phyloP scores from a whole-genome alignment of 2,329 filamentous ascomycete genomes.

The Tolypocladium pustulatum region DNA sequence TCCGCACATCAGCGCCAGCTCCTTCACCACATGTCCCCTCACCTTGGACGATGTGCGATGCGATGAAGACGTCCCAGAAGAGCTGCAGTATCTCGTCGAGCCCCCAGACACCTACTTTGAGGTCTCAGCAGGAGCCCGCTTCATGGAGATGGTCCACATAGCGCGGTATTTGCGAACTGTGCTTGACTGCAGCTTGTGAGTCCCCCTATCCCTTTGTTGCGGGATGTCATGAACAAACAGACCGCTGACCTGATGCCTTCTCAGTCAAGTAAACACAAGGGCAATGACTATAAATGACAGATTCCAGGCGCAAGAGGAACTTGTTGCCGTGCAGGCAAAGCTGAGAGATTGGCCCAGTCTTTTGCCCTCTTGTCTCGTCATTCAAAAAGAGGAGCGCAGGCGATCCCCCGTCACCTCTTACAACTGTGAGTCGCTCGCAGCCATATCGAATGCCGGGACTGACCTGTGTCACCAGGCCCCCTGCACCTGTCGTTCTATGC shows the following conservation, averaged over 20 bases:
- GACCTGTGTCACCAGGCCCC: slow-evolving; percentile 15
- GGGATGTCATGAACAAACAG: too few relatives aligned
- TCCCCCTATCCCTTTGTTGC: neutral
- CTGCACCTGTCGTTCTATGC: slow-evolving; percentile 32
- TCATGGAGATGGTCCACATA: slow-evolving; percentile 22
- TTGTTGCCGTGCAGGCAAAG: slow-evolving; percentile 15
- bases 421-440: slow-evolving; percentile 10
- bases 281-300: slow-evolving; percentile 7
- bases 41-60: slow-evolving; percentile 30
- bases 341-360: slow-evolving; percentile 25
- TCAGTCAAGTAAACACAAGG: slow-evolving; percentile 14
- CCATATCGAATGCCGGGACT: neutral
- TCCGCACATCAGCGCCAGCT: slow-evolving; percentile 28
- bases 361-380: slow-evolving; percentile 23
- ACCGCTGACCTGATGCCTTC: slow-evolving; percentile 3
- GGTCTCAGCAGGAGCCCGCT: slow-evolving; percentile 24
- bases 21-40: slow-evolving; percentile 27
- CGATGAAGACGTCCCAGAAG: slow-evolving; percentile 29
- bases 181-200: slow-evolving; percentile 23
- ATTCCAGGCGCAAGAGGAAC: slow-evolving; percentile 8
- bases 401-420: slow-evolving; percentile 7
- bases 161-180: slow-evolving; percentile 19
- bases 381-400: slow-evolving; percentile 9
- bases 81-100: slow-evolving; percentile 23
- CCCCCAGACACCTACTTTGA: slow-evolving; percentile 19